Evolutionary conservation across 345 rosid genomes (phyloP).

Genomic region (Populus euphratica): DNA sequence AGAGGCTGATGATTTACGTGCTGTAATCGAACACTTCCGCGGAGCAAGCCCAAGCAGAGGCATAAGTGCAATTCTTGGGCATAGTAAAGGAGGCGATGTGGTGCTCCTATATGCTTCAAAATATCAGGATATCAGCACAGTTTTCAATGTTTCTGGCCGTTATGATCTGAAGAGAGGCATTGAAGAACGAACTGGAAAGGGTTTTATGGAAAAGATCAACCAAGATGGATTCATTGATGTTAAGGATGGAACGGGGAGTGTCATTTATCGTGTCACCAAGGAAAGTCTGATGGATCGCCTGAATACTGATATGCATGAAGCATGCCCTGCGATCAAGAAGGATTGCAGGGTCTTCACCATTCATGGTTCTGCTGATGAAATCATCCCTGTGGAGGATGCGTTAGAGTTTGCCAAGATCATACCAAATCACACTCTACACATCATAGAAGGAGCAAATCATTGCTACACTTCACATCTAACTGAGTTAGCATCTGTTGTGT

Average conservation of each 20-base stretch:
- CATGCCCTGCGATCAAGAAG: slow-evolving; percentile 19
- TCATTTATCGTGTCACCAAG: slow-evolving; percentile 14
- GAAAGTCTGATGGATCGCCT: slow-evolving; percentile 28
- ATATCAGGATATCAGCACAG: slow-evolving; percentile 19
- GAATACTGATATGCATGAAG: slow-evolving; percentile 26
- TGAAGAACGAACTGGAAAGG: slow-evolving; percentile 21
- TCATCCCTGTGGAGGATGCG: not conserved
- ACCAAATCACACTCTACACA: not conserved
- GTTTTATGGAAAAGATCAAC: slow-evolving; percentile 23
- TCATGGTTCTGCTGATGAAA: not conserved
- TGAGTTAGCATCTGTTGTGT: not conserved
- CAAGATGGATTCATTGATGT: slow-evolving; percentile 27
- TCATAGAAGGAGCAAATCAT: slow-evolving; percentile 2
- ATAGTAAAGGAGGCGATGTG: slow-evolving; percentile 27
- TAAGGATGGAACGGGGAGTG: slow-evolving; percentile 15
- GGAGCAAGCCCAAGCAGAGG: slow-evolving; percentile 14
- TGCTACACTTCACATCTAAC: not conserved
- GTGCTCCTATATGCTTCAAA: slow-evolving; percentile 35
- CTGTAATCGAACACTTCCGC: slow-evolving; percentile 22
- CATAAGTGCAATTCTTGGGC: slow-evolving; percentile 20
- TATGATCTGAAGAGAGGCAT: slow-evolving; percentile 25
- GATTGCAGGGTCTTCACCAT: slow-evolving; percentile 20
- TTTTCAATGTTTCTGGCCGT: slow-evolving; percentile 35
- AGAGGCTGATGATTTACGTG: slow-evolving; percentile 26
- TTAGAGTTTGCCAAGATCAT: not conserved